Evolutionary conservation across 2,329 filamentous ascomycete genomes (phyloP).

Genomic region (Alternaria sp.): DNA sequence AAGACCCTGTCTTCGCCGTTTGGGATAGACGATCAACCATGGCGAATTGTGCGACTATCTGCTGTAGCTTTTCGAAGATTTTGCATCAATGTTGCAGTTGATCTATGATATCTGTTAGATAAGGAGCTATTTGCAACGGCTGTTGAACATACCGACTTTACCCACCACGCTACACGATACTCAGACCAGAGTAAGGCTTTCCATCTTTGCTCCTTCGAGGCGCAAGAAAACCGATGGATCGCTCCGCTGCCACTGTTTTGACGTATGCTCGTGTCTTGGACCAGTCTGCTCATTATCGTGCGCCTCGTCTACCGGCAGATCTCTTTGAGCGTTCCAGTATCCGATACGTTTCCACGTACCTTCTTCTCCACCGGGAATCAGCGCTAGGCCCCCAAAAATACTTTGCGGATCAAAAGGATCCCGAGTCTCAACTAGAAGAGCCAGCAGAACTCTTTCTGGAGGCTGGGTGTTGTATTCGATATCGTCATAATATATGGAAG

Average conservation of each 20-base stretch:
- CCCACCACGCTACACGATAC: not conserved
- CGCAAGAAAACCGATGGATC: not conserved
- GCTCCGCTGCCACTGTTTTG: too few species aligned
- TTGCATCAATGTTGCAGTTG: too few species aligned
- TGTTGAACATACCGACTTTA: too few species aligned
- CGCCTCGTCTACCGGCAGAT: too few species aligned
- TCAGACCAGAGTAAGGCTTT: not conserved
- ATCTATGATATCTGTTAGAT: too few species aligned
- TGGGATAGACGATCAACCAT: too few species aligned
- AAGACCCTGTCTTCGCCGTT: too few species aligned
- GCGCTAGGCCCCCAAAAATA: not conserved
- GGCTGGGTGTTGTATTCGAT: not conserved
- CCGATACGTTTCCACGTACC: not conserved
- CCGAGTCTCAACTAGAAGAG: not conserved
- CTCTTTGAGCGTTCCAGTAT: not conserved
- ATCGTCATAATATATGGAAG: not conserved
- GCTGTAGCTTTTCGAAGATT: too few species aligned
- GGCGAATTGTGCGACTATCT: too few species aligned
- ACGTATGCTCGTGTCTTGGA: too few species aligned
- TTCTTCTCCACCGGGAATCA: not conserved
- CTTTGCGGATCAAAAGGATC: too few species aligned
- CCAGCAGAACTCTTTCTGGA: not conserved
- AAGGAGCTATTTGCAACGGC: too few species aligned
- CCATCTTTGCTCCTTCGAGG: not conserved
- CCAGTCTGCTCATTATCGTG: not conserved